Percentiles rank a stretch among this genome's conserved stretches.
Conservation (phyloP, 2,329 filamentous ascomycete species). For the Helotiales sp. region DNA sequence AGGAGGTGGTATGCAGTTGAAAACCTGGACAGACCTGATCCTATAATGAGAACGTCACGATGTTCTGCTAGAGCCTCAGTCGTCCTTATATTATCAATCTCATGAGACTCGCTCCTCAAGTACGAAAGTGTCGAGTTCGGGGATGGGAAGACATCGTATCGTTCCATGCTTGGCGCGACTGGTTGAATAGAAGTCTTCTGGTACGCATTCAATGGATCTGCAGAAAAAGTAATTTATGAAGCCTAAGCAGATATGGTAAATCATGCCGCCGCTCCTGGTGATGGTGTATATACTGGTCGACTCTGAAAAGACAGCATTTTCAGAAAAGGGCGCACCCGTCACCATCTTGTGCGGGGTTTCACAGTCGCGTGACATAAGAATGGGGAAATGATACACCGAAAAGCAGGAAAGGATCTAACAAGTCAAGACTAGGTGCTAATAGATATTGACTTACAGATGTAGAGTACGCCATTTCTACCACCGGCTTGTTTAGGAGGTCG, state of each 20-base stretch:
- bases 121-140: conserved; percentile 17
- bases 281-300: neutral
- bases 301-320: neutral
- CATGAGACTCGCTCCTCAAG: conserved; percentile 20
- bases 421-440: too few species aligned
- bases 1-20: conserved; percentile 19
- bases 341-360: neutral
- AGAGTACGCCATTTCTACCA: too few species aligned
- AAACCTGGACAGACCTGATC: conserved; percentile 23
- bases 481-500: too few species aligned
- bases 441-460: too few species aligned
- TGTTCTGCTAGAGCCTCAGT: conserved; percentile 17
- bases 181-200: neutral
- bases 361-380: neutral
- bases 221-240: neutral
- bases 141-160: conserved; percentile 14
- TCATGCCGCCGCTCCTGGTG: neutral
- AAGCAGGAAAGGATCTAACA: too few species aligned
- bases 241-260: neutral
- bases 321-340: neutral
- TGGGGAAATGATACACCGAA: neutral
- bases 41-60: conserved; percentile 33
- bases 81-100: conserved; percentile 20
- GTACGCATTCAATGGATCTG: neutral
- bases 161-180: neutral